phyloP scores from a whole-genome alignment of 2,329 filamentous ascomycete genomes.

The Gnomoniopsis smithogilvyi region DNA sequence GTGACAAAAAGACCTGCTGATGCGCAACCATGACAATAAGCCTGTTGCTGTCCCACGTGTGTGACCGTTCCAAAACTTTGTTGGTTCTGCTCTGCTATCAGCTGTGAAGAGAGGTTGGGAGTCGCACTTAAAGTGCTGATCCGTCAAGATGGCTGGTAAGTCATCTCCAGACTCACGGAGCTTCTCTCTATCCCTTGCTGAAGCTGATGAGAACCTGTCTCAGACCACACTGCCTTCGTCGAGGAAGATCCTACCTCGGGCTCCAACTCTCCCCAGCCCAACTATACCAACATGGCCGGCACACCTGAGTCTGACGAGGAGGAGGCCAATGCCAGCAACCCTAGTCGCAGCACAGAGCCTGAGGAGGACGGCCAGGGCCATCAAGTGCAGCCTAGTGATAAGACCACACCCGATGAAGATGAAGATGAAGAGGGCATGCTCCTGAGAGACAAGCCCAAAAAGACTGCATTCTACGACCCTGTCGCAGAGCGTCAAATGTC shows the following conservation, averaged over 20 bases:
- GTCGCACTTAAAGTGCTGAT: background rate
- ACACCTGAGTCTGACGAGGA: constrained; percentile 36
- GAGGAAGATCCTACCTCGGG: constrained; percentile 29
- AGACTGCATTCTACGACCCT: constrained; percentile 90
- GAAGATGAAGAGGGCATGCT: constrained; percentile 55
- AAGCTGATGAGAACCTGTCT: constrained; percentile 5
- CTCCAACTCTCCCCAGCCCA: constrained; percentile 32
- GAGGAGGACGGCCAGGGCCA: constrained; percentile 21
- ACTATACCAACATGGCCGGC: constrained; percentile 28
- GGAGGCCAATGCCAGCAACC: constrained; percentile 27
- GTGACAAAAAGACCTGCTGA: background rate
- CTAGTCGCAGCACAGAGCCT: constrained; percentile 30
- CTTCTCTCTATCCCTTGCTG: background rate
- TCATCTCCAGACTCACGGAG: background rate
- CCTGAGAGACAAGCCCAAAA: constrained; percentile 57
- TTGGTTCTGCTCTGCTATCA: background rate
- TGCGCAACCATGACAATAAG: background rate
- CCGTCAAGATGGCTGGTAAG: constrained; percentile 20
- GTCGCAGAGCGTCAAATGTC: constrained; percentile 92
- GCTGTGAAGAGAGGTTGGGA: background rate
- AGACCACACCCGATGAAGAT: constrained; percentile 12
- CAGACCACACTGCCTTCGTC: constrained; percentile 24
- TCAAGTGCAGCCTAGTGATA: constrained; percentile 3
- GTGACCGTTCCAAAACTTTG: background rate
- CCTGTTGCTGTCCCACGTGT: constrained; percentile 2